phyloP scores from a whole-genome alignment of 2,329 filamentous ascomycete species.

The Cytospora mali region DNA sequence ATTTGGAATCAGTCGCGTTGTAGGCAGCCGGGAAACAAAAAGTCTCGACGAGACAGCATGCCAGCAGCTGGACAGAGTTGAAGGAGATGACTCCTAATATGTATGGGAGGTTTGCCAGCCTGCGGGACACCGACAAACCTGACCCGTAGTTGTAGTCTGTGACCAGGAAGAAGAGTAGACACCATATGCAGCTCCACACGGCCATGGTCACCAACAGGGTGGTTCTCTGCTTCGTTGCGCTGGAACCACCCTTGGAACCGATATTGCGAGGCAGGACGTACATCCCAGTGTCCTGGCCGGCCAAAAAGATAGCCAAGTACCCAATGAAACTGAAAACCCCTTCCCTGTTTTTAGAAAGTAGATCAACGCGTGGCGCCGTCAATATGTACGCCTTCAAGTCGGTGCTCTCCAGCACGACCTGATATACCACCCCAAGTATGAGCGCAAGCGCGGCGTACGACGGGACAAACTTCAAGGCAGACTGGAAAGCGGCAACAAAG shows the following conservation, averaged over 20 bases:
- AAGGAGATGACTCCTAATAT: slow-evolving; percentile 91
- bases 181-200: slow-evolving; percentile 70
- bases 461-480: slow-evolving; percentile 68
- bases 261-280: slow-evolving; percentile 69
- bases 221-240: slow-evolving; percentile 52
- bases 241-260: slow-evolving; percentile 45
- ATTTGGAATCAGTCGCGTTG: slow-evolving; percentile 54
- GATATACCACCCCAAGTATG: slow-evolving; percentile 69
- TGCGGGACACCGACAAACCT: slow-evolving; percentile 77
- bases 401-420: slow-evolving; percentile 75
- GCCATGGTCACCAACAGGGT: slow-evolving; percentile 65
- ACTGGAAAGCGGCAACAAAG: slow-evolving; percentile 82
- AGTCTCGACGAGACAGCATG: slow-evolving; percentile 78
- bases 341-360: slow-evolving; percentile 89
- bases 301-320: slow-evolving; percentile 92
- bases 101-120: slow-evolving; percentile 91
- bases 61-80: slow-evolving; percentile 80
- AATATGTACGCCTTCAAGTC: slow-evolving; percentile 82
- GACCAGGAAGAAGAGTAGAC: slow-evolving; percentile 66
- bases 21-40: slow-evolving; percentile 75
- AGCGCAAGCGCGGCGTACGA: slow-evolving; percentile 78
- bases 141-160: slow-evolving; percentile 72
- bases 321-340: slow-evolving; percentile 94
- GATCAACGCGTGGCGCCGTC: slow-evolving; percentile 73
- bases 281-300: slow-evolving; percentile 82